Percentiles rank a stretch among this genome's conserved stretches.
phyloP scores from a whole-genome alignment of 129 eudicot species.

The Erigeron canadensis region DNA sequence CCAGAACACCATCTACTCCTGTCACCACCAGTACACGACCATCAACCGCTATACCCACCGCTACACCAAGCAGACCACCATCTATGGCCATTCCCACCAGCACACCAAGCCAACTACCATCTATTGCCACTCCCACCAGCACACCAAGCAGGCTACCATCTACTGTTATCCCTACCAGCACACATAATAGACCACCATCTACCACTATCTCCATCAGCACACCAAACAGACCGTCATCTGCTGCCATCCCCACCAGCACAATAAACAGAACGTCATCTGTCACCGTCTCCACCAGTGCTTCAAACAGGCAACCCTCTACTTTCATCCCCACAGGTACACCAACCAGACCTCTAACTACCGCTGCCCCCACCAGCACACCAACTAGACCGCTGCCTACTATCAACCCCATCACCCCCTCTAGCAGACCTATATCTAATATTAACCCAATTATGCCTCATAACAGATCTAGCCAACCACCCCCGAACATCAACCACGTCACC shows the following conservation, averaged over 20 bases:
- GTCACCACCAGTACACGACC: constrained; percentile 17
- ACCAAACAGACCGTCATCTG: constrained; percentile 13
- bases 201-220: constrained; percentile 29
- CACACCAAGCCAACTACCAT: neutral
- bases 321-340: constrained; percentile 29
- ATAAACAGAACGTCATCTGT: constrained; percentile 31
- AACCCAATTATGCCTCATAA: constrained; percentile 30
- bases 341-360: constrained; percentile 38
- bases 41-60: constrained; percentile 9
- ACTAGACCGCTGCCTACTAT: constrained; percentile 5
- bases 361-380: constrained; percentile 26
- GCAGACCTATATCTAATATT: constrained; percentile 53
- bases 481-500: constrained; percentile 38
- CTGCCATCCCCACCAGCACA: constrained; percentile 28
- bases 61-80: constrained; percentile 22
- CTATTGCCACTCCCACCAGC: neutral
- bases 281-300: constrained; percentile 3
- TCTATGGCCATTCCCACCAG: constrained; percentile 28
- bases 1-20: constrained; percentile 4
- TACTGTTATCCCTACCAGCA: neutral
- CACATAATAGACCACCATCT: constrained; percentile 35
- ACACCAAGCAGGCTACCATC: neutral
- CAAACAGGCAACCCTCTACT: constrained; percentile 17
- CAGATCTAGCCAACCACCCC: constrained; percentile 23
- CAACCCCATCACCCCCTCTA: constrained; percentile 28